A percentile compares a stretch with the other conserved stretches of the same genome.
Evolutionary conservation across 2,329 filamentous ascomycete species (phyloP).

Genomic region (Colletotrichum tabaci): DNA sequence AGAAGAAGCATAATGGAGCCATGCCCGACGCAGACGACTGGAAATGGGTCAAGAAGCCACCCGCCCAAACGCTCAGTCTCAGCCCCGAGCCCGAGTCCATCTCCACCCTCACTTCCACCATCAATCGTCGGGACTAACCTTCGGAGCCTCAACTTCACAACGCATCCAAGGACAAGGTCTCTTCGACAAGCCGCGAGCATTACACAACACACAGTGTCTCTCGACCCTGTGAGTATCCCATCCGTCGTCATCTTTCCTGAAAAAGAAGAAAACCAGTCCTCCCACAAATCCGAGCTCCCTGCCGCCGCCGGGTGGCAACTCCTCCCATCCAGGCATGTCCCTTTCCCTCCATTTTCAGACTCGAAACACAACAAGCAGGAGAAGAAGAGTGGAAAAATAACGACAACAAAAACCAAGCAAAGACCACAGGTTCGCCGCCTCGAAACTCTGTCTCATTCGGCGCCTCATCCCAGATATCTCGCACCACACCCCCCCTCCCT

Average conservation of each 20-base stretch:
- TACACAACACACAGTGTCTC: not conserved
- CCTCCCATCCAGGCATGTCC: not conserved
- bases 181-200: not conserved
- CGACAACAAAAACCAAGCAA: not conserved
- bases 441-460: not conserved
- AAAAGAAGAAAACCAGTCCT: not conserved
- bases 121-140: no score
- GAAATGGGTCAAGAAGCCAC: not conserved
- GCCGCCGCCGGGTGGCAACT: not conserved
- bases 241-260: not conserved
- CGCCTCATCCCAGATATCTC: not conserved
- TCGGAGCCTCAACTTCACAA: not conserved
- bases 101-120: not conserved
- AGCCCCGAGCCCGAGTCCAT: not conserved
- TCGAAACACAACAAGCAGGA: not conserved
- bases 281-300: not conserved
- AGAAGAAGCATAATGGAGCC: not conserved
- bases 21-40: not conserved
- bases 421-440: constrained; percentile 18
- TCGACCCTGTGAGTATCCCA: constrained; percentile 11
- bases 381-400: not conserved
- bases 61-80: not conserved
- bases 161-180: not conserved
- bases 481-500: no score
- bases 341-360: no score